Conservation (phyloP, 257 asterid genomes). For the Cruciata laevipes region DNA sequence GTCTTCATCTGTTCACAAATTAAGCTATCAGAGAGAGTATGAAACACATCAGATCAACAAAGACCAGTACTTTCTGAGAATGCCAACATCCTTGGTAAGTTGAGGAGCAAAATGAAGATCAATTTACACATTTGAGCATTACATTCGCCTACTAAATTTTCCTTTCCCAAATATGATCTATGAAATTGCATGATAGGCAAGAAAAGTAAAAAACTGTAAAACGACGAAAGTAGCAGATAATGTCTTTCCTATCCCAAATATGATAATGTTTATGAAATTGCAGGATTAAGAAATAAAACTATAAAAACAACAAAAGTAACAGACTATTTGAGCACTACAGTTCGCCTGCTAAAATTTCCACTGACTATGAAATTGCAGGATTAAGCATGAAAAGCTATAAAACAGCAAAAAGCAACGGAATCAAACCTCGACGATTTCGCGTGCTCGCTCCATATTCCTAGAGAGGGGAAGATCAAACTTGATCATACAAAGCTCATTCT, state of each 20-base stretch:
- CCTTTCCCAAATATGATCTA: neutral
- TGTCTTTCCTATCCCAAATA: too few species aligned
- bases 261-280: neutral
- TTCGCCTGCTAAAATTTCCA: neutral
- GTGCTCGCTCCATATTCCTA: slow-evolving; percentile 73
- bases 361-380: neutral
- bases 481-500: slow-evolving; percentile 78
- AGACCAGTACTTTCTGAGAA: neutral
- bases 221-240: neutral
- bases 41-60: neutral
- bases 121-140: neutral
- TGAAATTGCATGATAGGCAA: neutral
- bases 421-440: slow-evolving; percentile 72
- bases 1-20: slow-evolving; percentile 57
- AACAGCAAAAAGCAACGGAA: slow-evolving; percentile 10
- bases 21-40: neutral
- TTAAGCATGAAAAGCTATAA: neutral
- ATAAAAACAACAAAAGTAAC: too few species aligned
- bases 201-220: too few species aligned
- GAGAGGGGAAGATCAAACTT: slow-evolving; percentile 81
- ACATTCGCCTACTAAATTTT: neutral
- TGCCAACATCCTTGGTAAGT: neutral
- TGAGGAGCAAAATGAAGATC: neutral
- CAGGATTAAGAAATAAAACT: too few species aligned
- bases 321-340: neutral